phyloP scores from a whole-genome alignment of 2,329 filamentous ascomycete genomes.

The Apiospora saccharicola region DNA sequence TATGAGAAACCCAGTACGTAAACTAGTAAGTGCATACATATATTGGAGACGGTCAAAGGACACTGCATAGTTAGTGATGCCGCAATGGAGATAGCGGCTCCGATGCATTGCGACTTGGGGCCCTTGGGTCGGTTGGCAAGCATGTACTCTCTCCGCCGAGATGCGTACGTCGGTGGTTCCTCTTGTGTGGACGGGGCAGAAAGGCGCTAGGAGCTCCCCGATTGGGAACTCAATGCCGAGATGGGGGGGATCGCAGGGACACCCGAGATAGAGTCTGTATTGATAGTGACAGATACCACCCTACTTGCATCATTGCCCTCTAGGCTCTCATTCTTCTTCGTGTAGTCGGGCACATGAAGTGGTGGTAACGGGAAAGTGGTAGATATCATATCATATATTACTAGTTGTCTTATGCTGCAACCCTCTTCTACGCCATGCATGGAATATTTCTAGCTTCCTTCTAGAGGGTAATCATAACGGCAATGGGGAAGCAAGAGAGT shows the following conservation, averaged over 20 bases:
- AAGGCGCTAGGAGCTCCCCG: conserved; percentile 13
- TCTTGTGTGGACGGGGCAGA: background rate
- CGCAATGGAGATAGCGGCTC: background rate
- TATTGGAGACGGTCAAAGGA: background rate
- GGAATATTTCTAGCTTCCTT: conserved; percentile 20
- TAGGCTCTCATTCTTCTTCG: background rate
- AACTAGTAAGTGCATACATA: background rate
- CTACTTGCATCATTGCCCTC: conserved; percentile 1
- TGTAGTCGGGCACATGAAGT: conserved; percentile 4
- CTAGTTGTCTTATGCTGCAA: background rate
- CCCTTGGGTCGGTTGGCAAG: background rate
- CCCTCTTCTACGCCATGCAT: background rate
- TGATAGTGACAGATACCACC: conserved; percentile 17
- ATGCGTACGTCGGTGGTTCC: background rate
- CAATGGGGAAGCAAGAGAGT: background rate
- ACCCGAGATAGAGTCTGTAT: background rate
- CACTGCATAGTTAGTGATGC: background rate
- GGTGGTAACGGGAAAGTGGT: background rate
- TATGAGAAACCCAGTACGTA: background rate
- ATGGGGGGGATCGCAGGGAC: conserved; percentile 10
- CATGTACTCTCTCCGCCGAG: background rate
- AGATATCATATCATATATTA: background rate
- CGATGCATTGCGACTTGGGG: background rate
- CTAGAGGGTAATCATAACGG: conserved; percentile 8
- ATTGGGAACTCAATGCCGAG: conserved; percentile 18